These are phyloP conservation scores for Plasmodium sp. DNA, from an alignment of 169 alveolate species.

Conservation along the genomic window DNA sequence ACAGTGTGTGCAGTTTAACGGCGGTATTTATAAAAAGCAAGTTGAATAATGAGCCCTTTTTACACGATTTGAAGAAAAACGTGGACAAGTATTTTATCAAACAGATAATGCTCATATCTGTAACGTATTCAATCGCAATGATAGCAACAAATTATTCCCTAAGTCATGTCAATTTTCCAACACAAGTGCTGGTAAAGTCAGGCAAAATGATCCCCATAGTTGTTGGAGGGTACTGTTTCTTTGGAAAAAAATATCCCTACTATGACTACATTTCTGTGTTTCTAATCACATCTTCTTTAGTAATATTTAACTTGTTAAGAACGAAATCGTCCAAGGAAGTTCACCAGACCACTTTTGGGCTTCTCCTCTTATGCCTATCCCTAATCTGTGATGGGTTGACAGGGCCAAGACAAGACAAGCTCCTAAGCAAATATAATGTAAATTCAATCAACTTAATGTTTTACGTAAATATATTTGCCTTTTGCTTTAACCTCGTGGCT, in stretches of 20 bases:
- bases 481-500: constrained; percentile 77
- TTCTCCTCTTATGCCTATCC: constrained; percentile 85
- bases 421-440: constrained; percentile 84
- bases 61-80: constrained; percentile 32
- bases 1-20: constrained; percentile 39
- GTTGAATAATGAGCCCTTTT: constrained; percentile 12
- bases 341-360: constrained; percentile 86
- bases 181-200: constrained; percentile 92
- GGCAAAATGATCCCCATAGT: constrained; percentile 94
- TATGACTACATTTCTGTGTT: constrained; percentile 90
- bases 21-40: constrained; percentile 52
- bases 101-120: constrained; percentile 82
- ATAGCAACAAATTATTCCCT: constrained; percentile 88
- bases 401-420: constrained; percentile 93
- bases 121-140: constrained; percentile 87
- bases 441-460: constrained; percentile 89
- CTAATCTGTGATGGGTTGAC: constrained; percentile 92
- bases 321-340: constrained; percentile 73
- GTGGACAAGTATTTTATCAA: constrained; percentile 41
- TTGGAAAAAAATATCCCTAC: constrained; percentile 90
- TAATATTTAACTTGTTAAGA: constrained; percentile 86
- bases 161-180: constrained; percentile 90
- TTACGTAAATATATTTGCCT: constrained; percentile 86
- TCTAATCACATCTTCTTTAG: constrained; percentile 87
- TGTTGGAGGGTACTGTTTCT: constrained; percentile 89